phyloP scores from a whole-genome alignment of 2,329 filamentous ascomycete species.

The Colletotrichum noveboracense region DNA sequence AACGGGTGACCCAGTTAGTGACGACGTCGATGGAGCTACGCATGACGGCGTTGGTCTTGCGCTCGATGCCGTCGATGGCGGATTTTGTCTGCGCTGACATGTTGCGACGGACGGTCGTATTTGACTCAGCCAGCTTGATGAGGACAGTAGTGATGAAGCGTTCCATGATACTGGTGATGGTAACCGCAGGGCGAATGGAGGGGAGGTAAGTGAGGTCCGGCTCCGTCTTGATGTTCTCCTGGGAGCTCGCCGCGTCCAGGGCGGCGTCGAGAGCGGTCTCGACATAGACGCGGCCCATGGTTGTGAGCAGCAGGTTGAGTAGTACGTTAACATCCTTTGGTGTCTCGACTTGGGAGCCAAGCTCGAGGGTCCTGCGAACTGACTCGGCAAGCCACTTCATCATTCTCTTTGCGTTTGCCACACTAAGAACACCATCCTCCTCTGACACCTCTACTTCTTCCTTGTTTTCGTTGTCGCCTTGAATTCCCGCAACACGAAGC shows the following conservation, averaged over 20 bases:
- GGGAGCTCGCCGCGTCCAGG: conserved; percentile 73
- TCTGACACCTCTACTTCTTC: conserved; percentile 91
- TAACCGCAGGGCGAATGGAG: conserved; percentile 80
- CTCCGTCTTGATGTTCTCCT: conserved; percentile 82
- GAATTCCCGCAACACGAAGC: conserved; percentile 84
- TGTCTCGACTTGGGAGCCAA: conserved; percentile 87
- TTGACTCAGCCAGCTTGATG: conserved; percentile 85
- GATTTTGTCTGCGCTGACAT: conserved; percentile 83
- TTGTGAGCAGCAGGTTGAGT: conserved; percentile 80
- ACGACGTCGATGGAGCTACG: conserved; percentile 69
- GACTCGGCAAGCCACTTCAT: conserved; percentile 96
- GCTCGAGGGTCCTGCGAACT: conserved; percentile 86
- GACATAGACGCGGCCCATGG: conserved; percentile 84
- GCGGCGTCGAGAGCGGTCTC: conserved; percentile 73
- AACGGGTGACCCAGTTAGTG: conserved; percentile 75
- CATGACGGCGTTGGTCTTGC: conserved; percentile 73
- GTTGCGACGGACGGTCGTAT: conserved; percentile 86
- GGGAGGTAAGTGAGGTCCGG: conserved; percentile 87
- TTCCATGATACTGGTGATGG: conserved; percentile 90
- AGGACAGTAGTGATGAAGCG: conserved; percentile 91
- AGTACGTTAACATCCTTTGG: conserved; percentile 92
- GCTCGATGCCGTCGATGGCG: conserved; percentile 80
- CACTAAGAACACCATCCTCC: conserved; percentile 82
- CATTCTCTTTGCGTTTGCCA: conserved; percentile 96
- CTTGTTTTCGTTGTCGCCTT: conserved; percentile 75